Percentiles rank a stretch among this genome's conserved stretches.
phyloP scores from a whole-genome alignment of 257 asterid genomes.

The Salvia splendens region DNA sequence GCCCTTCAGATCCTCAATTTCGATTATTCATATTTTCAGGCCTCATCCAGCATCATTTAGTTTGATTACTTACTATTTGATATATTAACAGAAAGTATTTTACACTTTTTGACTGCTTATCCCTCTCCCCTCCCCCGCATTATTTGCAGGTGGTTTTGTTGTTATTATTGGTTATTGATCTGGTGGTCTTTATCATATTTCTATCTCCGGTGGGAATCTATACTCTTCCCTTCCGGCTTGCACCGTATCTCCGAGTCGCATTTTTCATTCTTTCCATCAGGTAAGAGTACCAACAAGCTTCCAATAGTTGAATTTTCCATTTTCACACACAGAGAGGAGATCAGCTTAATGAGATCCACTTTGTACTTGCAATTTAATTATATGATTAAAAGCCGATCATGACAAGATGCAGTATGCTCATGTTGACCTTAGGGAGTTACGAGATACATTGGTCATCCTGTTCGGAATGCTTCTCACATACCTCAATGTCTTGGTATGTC shows the following conservation, averaged over 20 bases:
- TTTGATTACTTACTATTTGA: background rate
- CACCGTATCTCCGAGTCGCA: slow-evolving; percentile 83
- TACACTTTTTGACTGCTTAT: slow-evolving; percentile 11
- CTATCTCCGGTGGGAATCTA: slow-evolving; percentile 66
- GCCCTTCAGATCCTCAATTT: background rate
- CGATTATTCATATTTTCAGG: background rate
- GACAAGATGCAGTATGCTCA: slow-evolving; percentile 28
- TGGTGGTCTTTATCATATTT: slow-evolving; percentile 53
- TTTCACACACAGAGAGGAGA: slow-evolving; percentile 5
- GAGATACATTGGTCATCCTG: slow-evolving; percentile 66
- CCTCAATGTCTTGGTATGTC: slow-evolving; percentile 88
- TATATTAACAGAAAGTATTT: slow-evolving; percentile 8
- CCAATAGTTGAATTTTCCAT: slow-evolving; percentile 29
- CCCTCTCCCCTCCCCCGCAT: background rate
- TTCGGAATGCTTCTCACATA: slow-evolving; percentile 88
- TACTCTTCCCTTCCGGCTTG: slow-evolving; percentile 81
- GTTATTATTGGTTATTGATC: slow-evolving; percentile 65
- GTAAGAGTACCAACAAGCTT: slow-evolving; percentile 41
- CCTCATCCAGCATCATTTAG: background rate
- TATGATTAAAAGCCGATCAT: slow-evolving; percentile 19
- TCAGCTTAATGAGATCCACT: slow-evolving; percentile 23
- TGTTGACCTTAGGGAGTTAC: slow-evolving; percentile 62
- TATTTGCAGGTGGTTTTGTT: slow-evolving; percentile 65
- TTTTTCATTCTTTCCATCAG: slow-evolving; percentile 72
- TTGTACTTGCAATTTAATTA: slow-evolving; percentile 15